Evolutionary conservation across 345 rosid species (phyloP).

Genomic region (Triadica sebifera): DNA sequence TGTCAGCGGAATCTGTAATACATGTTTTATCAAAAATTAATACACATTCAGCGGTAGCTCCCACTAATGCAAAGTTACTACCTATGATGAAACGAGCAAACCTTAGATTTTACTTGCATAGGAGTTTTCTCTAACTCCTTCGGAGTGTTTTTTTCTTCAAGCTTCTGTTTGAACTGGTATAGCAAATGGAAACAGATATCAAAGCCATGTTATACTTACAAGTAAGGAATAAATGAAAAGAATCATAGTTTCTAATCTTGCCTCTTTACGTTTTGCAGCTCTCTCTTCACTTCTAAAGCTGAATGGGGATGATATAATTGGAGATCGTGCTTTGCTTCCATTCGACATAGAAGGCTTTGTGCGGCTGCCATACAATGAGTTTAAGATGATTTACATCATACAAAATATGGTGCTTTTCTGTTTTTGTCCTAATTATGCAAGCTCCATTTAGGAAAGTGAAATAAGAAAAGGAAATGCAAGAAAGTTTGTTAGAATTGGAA

Average conservation of each 20-base stretch:
- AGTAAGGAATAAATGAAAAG: constrained; percentile 4
- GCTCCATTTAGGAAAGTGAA: background rate
- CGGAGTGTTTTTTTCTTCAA: constrained; percentile 54
- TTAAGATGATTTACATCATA: constrained; percentile 11
- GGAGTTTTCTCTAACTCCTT: constrained; percentile 40
- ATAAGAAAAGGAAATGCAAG: background rate
- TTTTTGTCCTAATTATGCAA: constrained; percentile 6
- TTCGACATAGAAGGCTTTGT: constrained; percentile 37
- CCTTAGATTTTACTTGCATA: constrained; percentile 41
- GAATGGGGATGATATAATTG: constrained; percentile 51
- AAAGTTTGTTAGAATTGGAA: background rate
- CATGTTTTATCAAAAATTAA: constrained; percentile 7
- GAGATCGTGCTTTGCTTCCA: constrained; percentile 43
- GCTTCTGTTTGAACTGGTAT: constrained; percentile 57
- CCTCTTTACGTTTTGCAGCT: constrained; percentile 85
- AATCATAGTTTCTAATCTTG: constrained; percentile 18
- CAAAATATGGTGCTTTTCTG: background rate
- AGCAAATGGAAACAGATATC: constrained; percentile 17
- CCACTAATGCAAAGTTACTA: background rate
- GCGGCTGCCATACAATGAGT: constrained; percentile 34
- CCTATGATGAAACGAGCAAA: constrained; percentile 9
- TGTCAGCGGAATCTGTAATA: constrained; percentile 42
- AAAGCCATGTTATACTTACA: constrained; percentile 6
- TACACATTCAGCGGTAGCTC: background rate
- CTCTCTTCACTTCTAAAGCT: constrained; percentile 81